phyloP scores from a whole-genome alignment of 306 rosid genomes.

The Citrullus amarus region DNA sequence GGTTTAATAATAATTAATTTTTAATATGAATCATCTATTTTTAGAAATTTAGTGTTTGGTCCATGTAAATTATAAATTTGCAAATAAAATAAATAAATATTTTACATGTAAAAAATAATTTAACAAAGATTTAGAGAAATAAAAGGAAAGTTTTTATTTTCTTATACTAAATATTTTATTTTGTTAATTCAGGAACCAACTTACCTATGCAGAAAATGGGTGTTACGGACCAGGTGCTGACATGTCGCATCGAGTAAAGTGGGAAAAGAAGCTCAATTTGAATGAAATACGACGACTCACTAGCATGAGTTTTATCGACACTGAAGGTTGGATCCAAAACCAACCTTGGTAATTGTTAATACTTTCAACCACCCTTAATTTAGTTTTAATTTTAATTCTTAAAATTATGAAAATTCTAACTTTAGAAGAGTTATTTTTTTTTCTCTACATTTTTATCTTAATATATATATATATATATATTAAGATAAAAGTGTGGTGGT shows the following conservation, averaged over 20 bases:
- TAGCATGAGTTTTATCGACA: constrained; percentile 28
- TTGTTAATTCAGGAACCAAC: constrained; percentile 18
- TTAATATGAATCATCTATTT: background rate
- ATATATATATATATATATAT: background rate
- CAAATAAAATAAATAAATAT: background rate
- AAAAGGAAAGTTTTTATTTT: background rate
- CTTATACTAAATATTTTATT: background rate
- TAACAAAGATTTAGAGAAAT: background rate
- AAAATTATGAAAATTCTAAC: background rate
- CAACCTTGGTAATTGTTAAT: constrained; percentile 11
- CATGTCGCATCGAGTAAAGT: constrained; percentile 29
- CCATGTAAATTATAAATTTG: too few relatives aligned
- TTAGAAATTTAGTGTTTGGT: background rate
- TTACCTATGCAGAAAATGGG: constrained; percentile 39
- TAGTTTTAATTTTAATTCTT: background rate
- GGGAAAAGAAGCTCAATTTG: constrained; percentile 33
- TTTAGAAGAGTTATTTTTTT: background rate
- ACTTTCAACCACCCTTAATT: background rate
- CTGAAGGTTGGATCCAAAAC: constrained; percentile 43
- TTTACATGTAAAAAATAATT: background rate
- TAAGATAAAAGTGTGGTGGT: background rate
- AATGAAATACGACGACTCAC: constrained; percentile 8
- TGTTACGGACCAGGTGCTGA: constrained; percentile 51
- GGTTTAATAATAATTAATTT: background rate
- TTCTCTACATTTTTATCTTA: background rate